Evolutionary conservation across 2,329 filamentous ascomycete genomes (phyloP).

Genomic region (Didymella exigua): DNA sequence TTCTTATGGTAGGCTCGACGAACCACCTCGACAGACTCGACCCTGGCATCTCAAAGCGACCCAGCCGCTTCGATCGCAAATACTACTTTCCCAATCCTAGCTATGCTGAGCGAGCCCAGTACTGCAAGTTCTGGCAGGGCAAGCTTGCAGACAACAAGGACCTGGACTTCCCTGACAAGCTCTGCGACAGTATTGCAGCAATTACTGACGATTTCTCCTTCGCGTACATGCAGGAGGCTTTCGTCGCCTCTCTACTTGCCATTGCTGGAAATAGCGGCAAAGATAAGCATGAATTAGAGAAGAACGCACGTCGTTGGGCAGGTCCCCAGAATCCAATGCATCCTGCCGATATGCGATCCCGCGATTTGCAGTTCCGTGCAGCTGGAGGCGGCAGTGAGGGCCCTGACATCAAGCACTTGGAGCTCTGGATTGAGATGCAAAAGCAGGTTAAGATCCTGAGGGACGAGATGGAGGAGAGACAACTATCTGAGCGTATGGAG

Average conservation of each 20-base stretch:
- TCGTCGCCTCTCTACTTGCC: slow-evolving; percentile 49
- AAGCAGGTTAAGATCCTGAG: slow-evolving; percentile 51
- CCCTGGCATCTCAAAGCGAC: slow-evolving; percentile 62
- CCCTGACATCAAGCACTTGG: slow-evolving; percentile 43
- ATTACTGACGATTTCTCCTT: slow-evolving; percentile 55
- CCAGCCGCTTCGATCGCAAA: slow-evolving; percentile 55
- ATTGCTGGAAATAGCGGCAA: slow-evolving; percentile 38
- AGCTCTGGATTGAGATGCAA: slow-evolving; percentile 51
- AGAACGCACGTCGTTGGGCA: slow-evolving; percentile 28
- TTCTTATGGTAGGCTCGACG: slow-evolving; percentile 71
- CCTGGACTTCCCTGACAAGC: slow-evolving; percentile 50
- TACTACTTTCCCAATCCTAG: slow-evolving; percentile 53
- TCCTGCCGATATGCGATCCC: slow-evolving; percentile 2
- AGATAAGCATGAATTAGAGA: slow-evolving; percentile 10
- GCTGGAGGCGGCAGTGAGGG: slow-evolving; percentile 10
- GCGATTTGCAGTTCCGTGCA: slow-evolving; percentile 1
- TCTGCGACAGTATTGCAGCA: slow-evolving; percentile 48
- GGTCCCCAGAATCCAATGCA: slow-evolving; percentile 38
- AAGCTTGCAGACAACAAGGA: slow-evolving; percentile 48
- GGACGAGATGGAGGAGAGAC: slow-evolving; percentile 48
- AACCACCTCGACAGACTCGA: slow-evolving; percentile 70
- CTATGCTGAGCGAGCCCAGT: slow-evolving; percentile 48
- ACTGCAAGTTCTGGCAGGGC: slow-evolving; percentile 53
- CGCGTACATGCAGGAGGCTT: slow-evolving; percentile 54
- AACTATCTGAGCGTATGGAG: slow-evolving; percentile 12